phyloP scores from a whole-genome alignment of 352 stramenopile species.

The Globisporangium viniferum region DNA sequence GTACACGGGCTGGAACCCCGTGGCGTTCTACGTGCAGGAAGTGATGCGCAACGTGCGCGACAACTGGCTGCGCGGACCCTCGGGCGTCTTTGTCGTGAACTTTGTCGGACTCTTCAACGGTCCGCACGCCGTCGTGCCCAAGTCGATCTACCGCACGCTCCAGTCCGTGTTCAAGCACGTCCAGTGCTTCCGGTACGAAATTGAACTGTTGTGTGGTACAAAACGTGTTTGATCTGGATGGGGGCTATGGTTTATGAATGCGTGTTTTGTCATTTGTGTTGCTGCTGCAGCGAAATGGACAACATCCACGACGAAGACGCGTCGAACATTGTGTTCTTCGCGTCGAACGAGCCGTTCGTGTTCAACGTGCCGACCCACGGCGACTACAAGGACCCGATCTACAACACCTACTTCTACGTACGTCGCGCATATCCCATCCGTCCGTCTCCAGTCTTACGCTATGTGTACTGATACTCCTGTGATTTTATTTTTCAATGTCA shows the following conservation, averaged over 20 bases:
- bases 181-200: constrained; percentile 45
- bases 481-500: not conserved
- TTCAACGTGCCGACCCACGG: constrained; percentile 53
- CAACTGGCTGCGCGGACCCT: constrained; percentile 43
- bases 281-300: constrained; percentile 39
- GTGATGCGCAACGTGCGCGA: constrained; percentile 41
- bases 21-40: constrained; percentile 69
- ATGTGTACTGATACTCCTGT: not conserved
- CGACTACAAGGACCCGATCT: constrained; percentile 45
- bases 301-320: constrained; percentile 32
- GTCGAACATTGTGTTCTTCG: constrained; percentile 76
- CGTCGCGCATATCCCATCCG: not conserved
- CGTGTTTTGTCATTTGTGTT: not conserved
- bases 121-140: constrained; percentile 41
- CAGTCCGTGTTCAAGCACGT: constrained; percentile 66
- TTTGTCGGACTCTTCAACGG: constrained; percentile 72
- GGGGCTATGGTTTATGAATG: not conserved
- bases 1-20: constrained; percentile 54
- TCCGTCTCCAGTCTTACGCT: not conserved
- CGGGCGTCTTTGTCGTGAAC: constrained; percentile 72
- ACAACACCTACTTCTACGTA: constrained; percentile 63
- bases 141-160: constrained; percentile 70
- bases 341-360: constrained; percentile 59
- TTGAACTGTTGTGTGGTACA: not conserved
- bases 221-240: not conserved